Base-by-base conservation (phyloP, 1,139 yeast genomes). In the Candida sp. region DNA sequence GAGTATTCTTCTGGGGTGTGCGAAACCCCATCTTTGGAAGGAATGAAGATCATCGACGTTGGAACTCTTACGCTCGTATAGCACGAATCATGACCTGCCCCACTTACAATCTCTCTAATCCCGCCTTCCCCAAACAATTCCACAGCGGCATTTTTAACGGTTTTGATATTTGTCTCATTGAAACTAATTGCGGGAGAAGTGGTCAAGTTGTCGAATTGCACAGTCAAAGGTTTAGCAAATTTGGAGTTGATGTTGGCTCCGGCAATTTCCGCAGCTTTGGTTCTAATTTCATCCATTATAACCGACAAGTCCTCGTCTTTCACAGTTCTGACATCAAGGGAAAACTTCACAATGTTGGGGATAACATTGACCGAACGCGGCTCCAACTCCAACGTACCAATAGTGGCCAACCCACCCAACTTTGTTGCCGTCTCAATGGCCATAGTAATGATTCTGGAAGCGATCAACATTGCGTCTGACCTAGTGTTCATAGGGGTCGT, bases 61-160 rank as follows among this genome's bases (percentile, higher is more conserved):
- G 93, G 92, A 35, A 83, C 78, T 44, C 77, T 73, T 7, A 69
- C 59, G 32, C 81, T 75, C 4, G 88, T 82, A 33, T 81, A 76
- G 58, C 90, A 85, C 3, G 88, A 82, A 62, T 87, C 93, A 61
- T 87, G 92, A 22, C 90, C 91, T 3, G 91, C 90, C 34, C 92
- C 92, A 58, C 88, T 82, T 44, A 80, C 77, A 47, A 87, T 82
- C 34, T 70, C 75, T 51, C 74, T 67, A 31, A 73, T 68, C 23
- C 75, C 63, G 2, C 69, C 72, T 31, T 68, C 66, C 4, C 84
- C 84, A 52, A 78, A 81, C 30, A 82, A 62, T 39, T 75, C 81
- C 26, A 63, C 56, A 0, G 90, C 85, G 12, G 87, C 72, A 32
- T 75, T 72, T 43, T 72, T 67, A 12, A 86, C 85, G 54, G 85